These are phyloP conservation scores for Boletus rubroflammeus DNA, from an alignment of 768 basidiomycete genomes.

Conservation along the genomic window DNA sequence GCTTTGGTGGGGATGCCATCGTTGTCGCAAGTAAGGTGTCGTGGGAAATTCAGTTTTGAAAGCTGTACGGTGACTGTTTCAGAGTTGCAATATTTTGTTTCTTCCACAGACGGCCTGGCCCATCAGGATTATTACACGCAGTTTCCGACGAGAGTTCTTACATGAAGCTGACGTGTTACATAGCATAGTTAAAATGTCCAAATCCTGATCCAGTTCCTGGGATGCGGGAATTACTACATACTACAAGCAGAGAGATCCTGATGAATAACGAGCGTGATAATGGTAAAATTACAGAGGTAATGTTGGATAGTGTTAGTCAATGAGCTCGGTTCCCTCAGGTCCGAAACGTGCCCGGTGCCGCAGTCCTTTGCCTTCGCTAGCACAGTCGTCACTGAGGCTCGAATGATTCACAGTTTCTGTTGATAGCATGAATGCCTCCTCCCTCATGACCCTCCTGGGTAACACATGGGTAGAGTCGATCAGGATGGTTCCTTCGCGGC, in stretches of 20 bases:
- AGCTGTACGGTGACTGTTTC: too few species aligned
- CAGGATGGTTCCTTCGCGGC: constrained; percentile 22
- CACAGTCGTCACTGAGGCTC: not conserved
- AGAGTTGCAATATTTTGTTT: too few species aligned
- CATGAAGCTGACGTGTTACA: not conserved
- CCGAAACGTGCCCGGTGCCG: constrained; percentile 16
- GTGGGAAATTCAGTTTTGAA: constrained; percentile 26
- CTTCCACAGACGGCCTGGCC: too few species aligned
- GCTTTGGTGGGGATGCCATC: constrained; percentile 87
- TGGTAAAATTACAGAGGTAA: not conserved
- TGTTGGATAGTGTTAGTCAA: constrained; percentile 2
- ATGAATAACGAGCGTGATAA: constrained; percentile 1
- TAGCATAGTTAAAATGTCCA: not conserved
- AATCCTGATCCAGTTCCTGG: constrained; percentile 22
- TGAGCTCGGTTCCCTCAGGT: constrained; percentile 23
- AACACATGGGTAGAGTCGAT: constrained; percentile 1
- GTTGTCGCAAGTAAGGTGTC: constrained; percentile 13
- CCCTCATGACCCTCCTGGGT: constrained; percentile 2
- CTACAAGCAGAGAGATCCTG: not conserved
- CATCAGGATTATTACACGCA: too few species aligned
- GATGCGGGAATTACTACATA: constrained; percentile 10
- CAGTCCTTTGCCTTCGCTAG: not conserved
- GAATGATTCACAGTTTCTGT: not conserved
- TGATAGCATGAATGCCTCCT: not conserved
- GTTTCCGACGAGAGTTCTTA: not conserved